Percentiles rank a stretch among this genome's conserved stretches.
phyloP scores from a whole-genome alignment of 768 basidiomycete genomes.

The Hydnomerulius pinastri region DNA sequence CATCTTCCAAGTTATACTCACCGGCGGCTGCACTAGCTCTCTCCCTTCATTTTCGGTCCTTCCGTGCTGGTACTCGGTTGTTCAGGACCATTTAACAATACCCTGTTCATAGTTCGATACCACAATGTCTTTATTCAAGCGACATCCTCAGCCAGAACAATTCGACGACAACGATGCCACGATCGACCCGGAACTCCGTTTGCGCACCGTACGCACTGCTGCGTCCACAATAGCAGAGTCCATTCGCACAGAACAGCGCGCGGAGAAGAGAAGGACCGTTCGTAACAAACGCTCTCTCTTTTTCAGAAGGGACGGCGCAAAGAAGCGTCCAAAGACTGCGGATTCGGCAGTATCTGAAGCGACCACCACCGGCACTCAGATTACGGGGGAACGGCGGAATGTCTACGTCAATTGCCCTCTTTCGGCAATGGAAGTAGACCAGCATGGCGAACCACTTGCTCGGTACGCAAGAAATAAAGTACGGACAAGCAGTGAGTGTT shows the following conservation, averaged over 20 bases:
- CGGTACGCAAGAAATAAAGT: slow-evolving; percentile 94
- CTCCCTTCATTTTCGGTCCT: slow-evolving; percentile 14
- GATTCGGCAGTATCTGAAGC: slow-evolving; percentile 33
- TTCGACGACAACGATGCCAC: slow-evolving; percentile 62
- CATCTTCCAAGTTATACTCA: too few species aligned
- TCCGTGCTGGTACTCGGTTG: slow-evolving; percentile 35
- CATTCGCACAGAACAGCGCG: slow-evolving; percentile 73
- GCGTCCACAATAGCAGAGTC: slow-evolving; percentile 89
- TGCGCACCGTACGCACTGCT: slow-evolving; percentile 92
- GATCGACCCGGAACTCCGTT: slow-evolving; percentile 83
- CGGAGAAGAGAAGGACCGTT: slow-evolving; percentile 54
- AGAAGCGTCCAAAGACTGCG: slow-evolving; percentile 42
- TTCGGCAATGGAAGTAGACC: slow-evolving; percentile 63
- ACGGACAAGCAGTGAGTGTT: slow-evolving; percentile 80
- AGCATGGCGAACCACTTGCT: slow-evolving; percentile 71
- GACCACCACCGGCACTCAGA: slow-evolving; percentile 28
- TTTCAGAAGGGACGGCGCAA: slow-evolving; percentile 59
- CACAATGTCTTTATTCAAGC: slow-evolving; percentile 41
- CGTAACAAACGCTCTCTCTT: slow-evolving; percentile 50
- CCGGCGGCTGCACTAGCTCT: not conserved
- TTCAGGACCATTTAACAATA: slow-evolving; percentile 14
- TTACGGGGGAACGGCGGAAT: slow-evolving; percentile 62
- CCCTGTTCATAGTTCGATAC: slow-evolving; percentile 22
- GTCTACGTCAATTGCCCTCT: slow-evolving; percentile 80
- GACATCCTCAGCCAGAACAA: slow-evolving; percentile 35